Percentiles rank a stretch among this genome's conserved stretches.
Conservation (phyloP, 257 asterid species). For the Lycium ferocissimum region DNA sequence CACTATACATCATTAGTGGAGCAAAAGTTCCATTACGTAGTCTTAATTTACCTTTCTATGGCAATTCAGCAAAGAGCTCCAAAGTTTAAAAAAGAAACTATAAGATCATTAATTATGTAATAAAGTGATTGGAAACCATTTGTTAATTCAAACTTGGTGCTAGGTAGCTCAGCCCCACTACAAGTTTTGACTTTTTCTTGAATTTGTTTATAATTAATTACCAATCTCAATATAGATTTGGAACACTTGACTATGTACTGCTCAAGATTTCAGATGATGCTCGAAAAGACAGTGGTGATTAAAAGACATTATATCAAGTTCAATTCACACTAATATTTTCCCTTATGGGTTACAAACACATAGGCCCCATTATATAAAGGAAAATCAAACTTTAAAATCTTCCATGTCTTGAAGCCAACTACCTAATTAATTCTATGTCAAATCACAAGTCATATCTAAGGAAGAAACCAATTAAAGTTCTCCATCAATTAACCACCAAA, state of each 20-base stretch:
- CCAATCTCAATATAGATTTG: not conserved
- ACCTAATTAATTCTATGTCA: conserved; percentile 17
- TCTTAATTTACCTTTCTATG: not conserved
- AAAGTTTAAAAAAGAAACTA: not conserved
- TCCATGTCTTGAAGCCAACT: not conserved
- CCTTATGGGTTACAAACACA: conserved; percentile 35
- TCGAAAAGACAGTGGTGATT: conserved; percentile 35
- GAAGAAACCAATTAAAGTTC: not conserved
- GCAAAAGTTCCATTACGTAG: conserved; percentile 5
- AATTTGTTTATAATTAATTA: not conserved
- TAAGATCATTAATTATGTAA: too few relatives aligned
- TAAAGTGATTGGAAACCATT: not conserved
- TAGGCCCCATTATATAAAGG: conserved; percentile 29
- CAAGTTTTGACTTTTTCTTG: not conserved
- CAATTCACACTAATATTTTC: not conserved
- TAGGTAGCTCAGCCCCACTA: not conserved
- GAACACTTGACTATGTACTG: not conserved
- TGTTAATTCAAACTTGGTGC: conserved; percentile 18
- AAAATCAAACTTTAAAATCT: conserved; percentile 31
- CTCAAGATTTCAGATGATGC: conserved; percentile 27
- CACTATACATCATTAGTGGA: not conserved
- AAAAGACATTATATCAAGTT: not conserved
- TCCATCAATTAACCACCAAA: not conserved
- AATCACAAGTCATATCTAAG: conserved; percentile 16
- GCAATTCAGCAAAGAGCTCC: not conserved